phyloP scores from a whole-genome alignment of 106 monocot genomes.

The Dendrobium catenatum region DNA sequence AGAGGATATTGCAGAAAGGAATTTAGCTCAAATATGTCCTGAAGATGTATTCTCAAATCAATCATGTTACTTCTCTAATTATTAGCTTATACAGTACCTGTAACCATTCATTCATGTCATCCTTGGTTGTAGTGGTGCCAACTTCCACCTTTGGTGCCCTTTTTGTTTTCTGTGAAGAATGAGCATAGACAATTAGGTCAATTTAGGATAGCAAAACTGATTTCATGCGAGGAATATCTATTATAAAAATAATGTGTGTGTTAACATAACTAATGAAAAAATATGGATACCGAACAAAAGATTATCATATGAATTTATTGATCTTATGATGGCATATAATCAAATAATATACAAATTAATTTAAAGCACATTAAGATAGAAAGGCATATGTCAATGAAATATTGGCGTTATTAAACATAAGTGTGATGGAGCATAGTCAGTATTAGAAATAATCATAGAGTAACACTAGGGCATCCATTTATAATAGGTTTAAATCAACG shows the following conservation, averaged over 20 bases:
- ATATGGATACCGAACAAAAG: not conserved
- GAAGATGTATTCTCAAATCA: not conserved
- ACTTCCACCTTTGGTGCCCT: constrained; percentile 73
- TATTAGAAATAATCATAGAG: no score
- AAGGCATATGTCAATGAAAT: not conserved
- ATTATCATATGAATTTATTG: not conserved
- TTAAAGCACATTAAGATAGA: not conserved
- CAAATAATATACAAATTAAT: not conserved
- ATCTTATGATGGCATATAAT: not conserved
- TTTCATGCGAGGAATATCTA: not conserved
- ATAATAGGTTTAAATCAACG: no score
- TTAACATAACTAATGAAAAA: not conserved
- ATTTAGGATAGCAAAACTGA: not conserved
- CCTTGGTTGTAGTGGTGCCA: constrained; percentile 50
- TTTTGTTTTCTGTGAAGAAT: constrained; percentile 52
- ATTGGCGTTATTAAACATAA: not conserved
- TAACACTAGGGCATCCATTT: no score
- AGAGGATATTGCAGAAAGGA: not conserved
- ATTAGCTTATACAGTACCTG: constrained; percentile 27
- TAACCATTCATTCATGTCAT: constrained; percentile 78
- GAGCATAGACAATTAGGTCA: not conserved
- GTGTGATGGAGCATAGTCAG: not conserved
- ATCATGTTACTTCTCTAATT: not conserved
- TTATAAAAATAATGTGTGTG: not conserved
- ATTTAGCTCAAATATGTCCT: not conserved